These are phyloP conservation scores for Sideroxylon spinosum DNA, from an alignment of 179 eudicot genomes.

Conservation along the genomic window DNA sequence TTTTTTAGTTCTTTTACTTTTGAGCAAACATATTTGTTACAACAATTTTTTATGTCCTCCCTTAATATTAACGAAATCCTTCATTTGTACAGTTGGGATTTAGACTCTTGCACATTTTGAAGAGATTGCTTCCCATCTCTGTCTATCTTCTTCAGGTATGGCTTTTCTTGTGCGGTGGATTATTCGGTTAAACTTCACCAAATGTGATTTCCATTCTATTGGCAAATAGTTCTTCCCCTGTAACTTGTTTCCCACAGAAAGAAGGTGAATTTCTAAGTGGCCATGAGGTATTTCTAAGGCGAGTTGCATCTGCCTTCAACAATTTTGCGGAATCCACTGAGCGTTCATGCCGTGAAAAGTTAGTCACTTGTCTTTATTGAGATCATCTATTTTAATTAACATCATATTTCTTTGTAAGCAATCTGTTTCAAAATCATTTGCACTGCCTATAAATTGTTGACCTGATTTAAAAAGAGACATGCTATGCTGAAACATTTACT, in stretches of 20 bases:
- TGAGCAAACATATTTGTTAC: neutral
- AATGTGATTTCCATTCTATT: constrained; percentile 1
- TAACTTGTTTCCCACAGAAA: constrained; percentile 47
- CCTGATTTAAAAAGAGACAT: neutral
- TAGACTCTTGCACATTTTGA: constrained; percentile 85
- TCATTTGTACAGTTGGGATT: constrained; percentile 58
- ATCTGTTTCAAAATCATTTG: neutral
- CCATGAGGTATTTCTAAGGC: constrained; percentile 67
- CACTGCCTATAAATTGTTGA: neutral
- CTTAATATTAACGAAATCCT: constrained; percentile 4
- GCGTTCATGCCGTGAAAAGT: constrained; percentile 84
- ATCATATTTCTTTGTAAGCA: neutral
- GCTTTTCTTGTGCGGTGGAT: constrained; percentile 11
- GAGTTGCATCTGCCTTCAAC: constrained; percentile 82
- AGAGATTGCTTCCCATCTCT: constrained; percentile 89
- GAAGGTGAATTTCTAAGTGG: constrained; percentile 88
- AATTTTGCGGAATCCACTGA: constrained; percentile 93
- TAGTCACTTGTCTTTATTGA: constrained; percentile 17
- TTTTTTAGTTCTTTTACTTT: neutral
- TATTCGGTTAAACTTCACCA: constrained; percentile 2
- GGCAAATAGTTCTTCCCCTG: neutral
- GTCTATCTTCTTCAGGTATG: constrained; percentile 84
- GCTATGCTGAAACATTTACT: neutral
- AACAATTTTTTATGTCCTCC: neutral
- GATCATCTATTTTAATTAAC: neutral